These are phyloP conservation scores for Sarcomyxa edulis DNA, from an alignment of 768 basidiomycete genomes.

Conservation along the genomic window DNA sequence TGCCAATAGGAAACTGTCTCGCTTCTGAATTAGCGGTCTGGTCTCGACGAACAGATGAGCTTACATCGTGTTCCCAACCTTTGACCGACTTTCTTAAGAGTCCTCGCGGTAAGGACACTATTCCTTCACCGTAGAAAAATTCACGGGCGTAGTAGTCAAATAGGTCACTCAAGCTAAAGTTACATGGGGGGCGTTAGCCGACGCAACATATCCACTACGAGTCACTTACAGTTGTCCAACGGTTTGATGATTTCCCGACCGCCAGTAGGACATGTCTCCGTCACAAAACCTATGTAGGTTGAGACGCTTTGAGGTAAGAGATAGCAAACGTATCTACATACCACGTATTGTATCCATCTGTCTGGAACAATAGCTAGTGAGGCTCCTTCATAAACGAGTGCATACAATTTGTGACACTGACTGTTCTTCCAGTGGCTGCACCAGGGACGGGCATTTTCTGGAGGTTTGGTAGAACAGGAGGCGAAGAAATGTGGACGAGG, in stretches of 20 bases:
- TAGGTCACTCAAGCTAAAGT: conserved; percentile 90
- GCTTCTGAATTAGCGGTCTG: neutral
- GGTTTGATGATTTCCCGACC: conserved; percentile 86
- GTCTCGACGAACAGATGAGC: conserved; percentile 18
- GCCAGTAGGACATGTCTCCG: conserved; percentile 93
- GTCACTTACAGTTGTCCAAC: conserved; percentile 86
- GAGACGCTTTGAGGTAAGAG: conserved; percentile 10
- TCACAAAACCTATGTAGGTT: conserved; percentile 78
- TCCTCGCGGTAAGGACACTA: conserved; percentile 87
- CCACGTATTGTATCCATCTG: conserved; percentile 83
- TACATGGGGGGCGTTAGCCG: too few species aligned
- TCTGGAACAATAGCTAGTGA: conserved; percentile 56
- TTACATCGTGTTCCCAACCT: conserved; percentile 91
- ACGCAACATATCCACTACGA: too few species aligned
- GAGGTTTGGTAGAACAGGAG: conserved; percentile 92
- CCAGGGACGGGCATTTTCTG: conserved; percentile 92
- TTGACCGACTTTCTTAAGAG: conserved; percentile 86
- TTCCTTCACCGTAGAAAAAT: conserved; percentile 87
- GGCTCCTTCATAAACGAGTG: conserved; percentile 9
- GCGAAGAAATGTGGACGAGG: conserved; percentile 95
- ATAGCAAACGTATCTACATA: conserved; percentile 18
- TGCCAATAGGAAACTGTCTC: conserved; percentile 39
- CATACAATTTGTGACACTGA: neutral
- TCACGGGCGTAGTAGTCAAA: conserved; percentile 95
- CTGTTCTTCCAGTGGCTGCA: conserved; percentile 79